Percentiles rank a stretch among this genome's conserved stretches.
Conservation (phyloP, 2,329 filamentous ascomycete species). For the Xylaria sp. region DNA sequence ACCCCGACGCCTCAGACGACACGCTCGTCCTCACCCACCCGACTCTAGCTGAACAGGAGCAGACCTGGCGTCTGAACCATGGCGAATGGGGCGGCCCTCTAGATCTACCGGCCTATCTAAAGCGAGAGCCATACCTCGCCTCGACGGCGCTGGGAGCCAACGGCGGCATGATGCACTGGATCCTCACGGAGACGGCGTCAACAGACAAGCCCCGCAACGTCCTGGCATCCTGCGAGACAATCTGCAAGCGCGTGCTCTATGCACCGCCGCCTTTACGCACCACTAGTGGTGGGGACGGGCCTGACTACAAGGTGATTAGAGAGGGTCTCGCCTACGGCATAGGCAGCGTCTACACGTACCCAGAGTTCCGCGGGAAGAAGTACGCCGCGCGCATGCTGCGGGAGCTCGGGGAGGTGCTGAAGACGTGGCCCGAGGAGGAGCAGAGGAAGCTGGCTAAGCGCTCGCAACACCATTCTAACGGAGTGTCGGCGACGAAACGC, state of each 20-base stretch:
- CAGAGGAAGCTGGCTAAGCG: background rate
- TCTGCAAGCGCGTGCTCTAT: constrained; percentile 63
- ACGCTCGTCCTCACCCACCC: constrained; percentile 59
- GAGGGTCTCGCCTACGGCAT: constrained; percentile 75
- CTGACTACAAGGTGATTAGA: constrained; percentile 44
- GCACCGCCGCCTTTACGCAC: constrained; percentile 10
- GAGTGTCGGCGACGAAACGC: background rate
- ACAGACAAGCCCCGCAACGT: constrained; percentile 50
- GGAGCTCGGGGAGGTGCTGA: constrained; percentile 60
- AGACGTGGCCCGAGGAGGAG: constrained; percentile 44
- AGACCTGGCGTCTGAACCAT: constrained; percentile 62
- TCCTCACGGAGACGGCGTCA: constrained; percentile 53
- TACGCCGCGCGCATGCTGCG: constrained; percentile 80
- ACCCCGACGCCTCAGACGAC: constrained; percentile 44
- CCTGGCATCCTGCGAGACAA: constrained; percentile 68
- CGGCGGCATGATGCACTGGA: constrained; percentile 67
- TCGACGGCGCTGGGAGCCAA: constrained; percentile 63
- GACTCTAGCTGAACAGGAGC: constrained; percentile 58
- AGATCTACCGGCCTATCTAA: constrained; percentile 59
- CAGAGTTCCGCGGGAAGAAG: constrained; percentile 69
- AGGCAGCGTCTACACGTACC: constrained; percentile 78
- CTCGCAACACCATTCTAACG: background rate
- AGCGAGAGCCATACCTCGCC: constrained; percentile 63
- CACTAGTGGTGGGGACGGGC: constrained; percentile 17
- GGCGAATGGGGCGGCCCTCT: constrained; percentile 65